These are phyloP conservation scores for Pseudopyricularia javanii DNA, from an alignment of 2,329 filamentous ascomycete genomes.

Conservation along the genomic window DNA sequence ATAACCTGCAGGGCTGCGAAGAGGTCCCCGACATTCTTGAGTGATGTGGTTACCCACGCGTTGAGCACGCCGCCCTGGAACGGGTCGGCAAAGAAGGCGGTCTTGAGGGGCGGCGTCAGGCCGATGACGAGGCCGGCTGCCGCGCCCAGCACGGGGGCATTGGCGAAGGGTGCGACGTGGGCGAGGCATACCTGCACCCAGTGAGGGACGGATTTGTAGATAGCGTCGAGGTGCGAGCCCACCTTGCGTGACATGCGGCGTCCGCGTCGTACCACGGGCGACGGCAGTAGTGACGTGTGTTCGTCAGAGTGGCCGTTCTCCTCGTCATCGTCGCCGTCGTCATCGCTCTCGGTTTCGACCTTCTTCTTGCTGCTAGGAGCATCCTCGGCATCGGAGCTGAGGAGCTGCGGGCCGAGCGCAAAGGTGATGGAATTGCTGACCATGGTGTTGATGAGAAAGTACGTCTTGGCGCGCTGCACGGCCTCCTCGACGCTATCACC, in stretches of 20 bases:
- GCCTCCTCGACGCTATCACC: constrained; percentile 29
- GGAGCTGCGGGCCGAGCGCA: constrained; percentile 45
- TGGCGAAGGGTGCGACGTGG: constrained; percentile 30
- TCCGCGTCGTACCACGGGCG: constrained; percentile 2
- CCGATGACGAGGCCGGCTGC: constrained; percentile 46
- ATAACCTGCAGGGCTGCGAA: constrained; percentile 56
- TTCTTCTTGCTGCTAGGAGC: constrained; percentile 18
- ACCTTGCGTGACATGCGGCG: not conserved
- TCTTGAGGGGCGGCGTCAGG: constrained; percentile 44
- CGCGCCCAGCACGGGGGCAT: constrained; percentile 49
- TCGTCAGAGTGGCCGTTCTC: not conserved
- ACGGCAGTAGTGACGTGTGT: not conserved
- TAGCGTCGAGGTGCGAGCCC: not conserved
- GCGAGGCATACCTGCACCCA: not conserved
- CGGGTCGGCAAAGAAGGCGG: constrained; percentile 45
- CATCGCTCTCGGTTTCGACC: constrained; percentile 10
- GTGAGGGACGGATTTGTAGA: not conserved
- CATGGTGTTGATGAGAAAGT: constrained; percentile 54
- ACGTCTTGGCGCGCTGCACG: constrained; percentile 48
- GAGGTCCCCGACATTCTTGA: constrained; percentile 49
- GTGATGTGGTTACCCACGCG: constrained; percentile 50
- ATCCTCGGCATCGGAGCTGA: constrained; percentile 27
- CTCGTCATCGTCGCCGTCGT: constrained; percentile 1
- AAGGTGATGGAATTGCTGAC: constrained; percentile 53
- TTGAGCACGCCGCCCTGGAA: constrained; percentile 50